Percentiles rank a stretch among this genome's conserved stretches.
These are phyloP conservation scores for Populus davidiana DNA, from an alignment of 345 rosid genomes.

Conservation along the genomic window DNA sequence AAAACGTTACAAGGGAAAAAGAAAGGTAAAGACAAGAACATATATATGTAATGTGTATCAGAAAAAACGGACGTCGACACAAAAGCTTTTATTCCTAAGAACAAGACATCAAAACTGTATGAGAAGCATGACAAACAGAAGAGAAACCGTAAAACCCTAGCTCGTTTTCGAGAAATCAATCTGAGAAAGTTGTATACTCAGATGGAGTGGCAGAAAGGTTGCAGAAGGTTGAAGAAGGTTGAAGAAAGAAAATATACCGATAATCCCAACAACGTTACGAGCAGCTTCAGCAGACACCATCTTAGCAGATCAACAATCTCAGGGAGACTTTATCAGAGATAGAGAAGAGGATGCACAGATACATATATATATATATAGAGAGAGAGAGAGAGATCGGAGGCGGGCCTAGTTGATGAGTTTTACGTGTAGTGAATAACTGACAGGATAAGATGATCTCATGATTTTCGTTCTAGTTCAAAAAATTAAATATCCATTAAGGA, in stretches of 20 bases:
- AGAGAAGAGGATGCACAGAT: neutral
- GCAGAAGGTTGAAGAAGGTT: neutral
- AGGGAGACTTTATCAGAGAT: neutral
- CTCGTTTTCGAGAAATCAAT: neutral
- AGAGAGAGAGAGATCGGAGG: neutral
- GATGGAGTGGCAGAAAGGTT: neutral
- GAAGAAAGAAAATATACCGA: slow-evolving; percentile 15
- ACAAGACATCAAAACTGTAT: too few relatives aligned
- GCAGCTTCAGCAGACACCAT: neutral
- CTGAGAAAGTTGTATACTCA: neutral
- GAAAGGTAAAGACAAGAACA: too few relatives aligned
- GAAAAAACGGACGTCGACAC: too few relatives aligned
- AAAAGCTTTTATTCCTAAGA: too few relatives aligned
- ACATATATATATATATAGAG: neutral
- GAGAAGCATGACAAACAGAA: neutral
- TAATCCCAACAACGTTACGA: slow-evolving; percentile 29
- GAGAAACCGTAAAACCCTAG: neutral
- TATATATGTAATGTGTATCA: too few relatives aligned
- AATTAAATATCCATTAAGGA: too few relatives aligned
- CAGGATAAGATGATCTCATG: too few relatives aligned
- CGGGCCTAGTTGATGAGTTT: too few relatives aligned
- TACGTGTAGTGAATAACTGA: too few relatives aligned
- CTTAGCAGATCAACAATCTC: neutral
- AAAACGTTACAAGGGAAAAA: too few relatives aligned
- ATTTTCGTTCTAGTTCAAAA: too few relatives aligned